Evolutionary conservation across 106 monocot genomes (phyloP).

Genomic region (Dioscorea dumetorum): DNA sequence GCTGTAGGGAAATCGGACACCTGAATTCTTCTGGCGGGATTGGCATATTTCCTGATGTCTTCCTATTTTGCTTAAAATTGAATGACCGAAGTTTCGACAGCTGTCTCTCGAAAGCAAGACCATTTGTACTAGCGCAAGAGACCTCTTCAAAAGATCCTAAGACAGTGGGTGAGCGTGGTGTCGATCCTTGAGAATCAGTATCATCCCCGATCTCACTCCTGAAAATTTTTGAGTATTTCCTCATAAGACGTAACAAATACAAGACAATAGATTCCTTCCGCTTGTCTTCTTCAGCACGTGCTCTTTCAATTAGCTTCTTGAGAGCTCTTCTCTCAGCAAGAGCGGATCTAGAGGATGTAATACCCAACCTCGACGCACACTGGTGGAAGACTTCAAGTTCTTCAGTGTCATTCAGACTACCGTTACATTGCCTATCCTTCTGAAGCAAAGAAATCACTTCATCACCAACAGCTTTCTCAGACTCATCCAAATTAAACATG

Average conservation of each 20-base stretch:
- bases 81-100: constrained; percentile 44
- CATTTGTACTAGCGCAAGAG: constrained; percentile 3
- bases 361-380: constrained; percentile 56
- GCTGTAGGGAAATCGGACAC: constrained; percentile 86
- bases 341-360: constrained; percentile 67
- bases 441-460: constrained; percentile 61
- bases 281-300: constrained; percentile 62
- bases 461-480: constrained; percentile 63
- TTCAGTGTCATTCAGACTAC: constrained; percentile 17
- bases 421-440: constrained; percentile 38
- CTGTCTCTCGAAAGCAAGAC: constrained; percentile 21
- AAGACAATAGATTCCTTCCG: constrained; percentile 66
- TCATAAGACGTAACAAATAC: constrained; percentile 66
- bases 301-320: constrained; percentile 65
- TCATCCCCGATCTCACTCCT: constrained; percentile 53
- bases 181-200: constrained; percentile 58
- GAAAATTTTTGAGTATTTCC: constrained; percentile 78
- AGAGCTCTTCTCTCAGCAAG: constrained; percentile 85
- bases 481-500: constrained; percentile 51
- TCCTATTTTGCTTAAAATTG: constrained; percentile 25
- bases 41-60: constrained; percentile 33
- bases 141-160: constrained; percentile 15
- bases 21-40: constrained; percentile 75
- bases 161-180: constrained; percentile 48
- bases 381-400: constrained; percentile 76